Base-by-base conservation (phyloP, 1,284 basidiomycete genomes). In the Neolentinus lepideus region DNA sequence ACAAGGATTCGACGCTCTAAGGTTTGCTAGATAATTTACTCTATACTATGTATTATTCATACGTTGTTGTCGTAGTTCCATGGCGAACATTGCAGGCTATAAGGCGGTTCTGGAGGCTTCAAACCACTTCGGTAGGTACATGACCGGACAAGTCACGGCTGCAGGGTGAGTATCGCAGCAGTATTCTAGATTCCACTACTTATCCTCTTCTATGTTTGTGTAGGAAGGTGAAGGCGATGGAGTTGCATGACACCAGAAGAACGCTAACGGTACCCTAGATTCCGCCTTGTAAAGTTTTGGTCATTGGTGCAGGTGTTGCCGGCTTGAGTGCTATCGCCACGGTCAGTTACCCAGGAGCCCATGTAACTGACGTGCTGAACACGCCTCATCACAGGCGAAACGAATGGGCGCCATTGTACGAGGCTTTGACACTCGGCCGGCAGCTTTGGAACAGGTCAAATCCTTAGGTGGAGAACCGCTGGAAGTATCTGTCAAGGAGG, bases 71-170 rank as follows among this genome's bases (percentile, higher is more conserved):
- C 57, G 29, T 31, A 92, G 89, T 64, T 92, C 89, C n/a, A 93
- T 93, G 90, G 85, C 88, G 14, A 93, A 92, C 64, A 92, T 92
- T 51, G 82, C 89, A 14, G 90, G 90, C 8, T 93, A 93, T 69
- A 90, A 92, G 65, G 90, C 90, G 36, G 89, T 93, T 46, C 70
- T 93, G 62, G 91, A 93, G 69, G 91, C 90, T 33, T 87, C 88
- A 22, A 92, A 91, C 68, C 82, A 88, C 64, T 93, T 93, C 62
- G 90, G 90, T 64, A 76, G 91, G 60, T 92, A 91, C 73, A 76
- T 93, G 59, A 92, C 90, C 46, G 90, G 90, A 66, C 91, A 93
- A 69, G 89, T 91, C 53, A 93, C 90, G 8, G 90, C 90, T 59
- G 90, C 90, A 68, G 89, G 88, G 84, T 90, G 67, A 64, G 84